These are phyloP conservation scores for Exophiala dermatitidis DNA, from an alignment of 2,329 filamentous ascomycete genomes.

Conservation along the genomic window DNA sequence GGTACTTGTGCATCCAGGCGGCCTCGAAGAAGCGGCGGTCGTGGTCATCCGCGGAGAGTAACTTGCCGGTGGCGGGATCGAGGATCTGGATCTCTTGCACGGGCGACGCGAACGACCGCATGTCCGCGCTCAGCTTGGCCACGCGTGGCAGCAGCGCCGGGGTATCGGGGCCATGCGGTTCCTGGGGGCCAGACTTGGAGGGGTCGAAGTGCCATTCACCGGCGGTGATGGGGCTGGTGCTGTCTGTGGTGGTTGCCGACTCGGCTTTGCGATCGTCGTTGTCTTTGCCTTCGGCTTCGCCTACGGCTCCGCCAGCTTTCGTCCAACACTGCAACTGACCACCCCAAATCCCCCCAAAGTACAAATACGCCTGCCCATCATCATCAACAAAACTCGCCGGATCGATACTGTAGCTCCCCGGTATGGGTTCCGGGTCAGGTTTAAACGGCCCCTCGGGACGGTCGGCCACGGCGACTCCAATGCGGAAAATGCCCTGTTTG, in stretches of 20 bases:
- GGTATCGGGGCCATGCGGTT: conserved; percentile 51
- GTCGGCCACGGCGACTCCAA: conserved; percentile 62
- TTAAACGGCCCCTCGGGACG: conserved; percentile 63
- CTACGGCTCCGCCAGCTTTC: not conserved
- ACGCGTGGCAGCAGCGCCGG: conserved; percentile 60
- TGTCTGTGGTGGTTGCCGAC: too few relatives aligned
- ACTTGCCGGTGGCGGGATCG: conserved; percentile 51
- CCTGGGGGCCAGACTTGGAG: conserved; percentile 50
- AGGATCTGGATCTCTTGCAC: conserved; percentile 59
- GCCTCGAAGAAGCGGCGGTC: conserved; percentile 73
- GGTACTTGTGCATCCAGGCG: conserved; percentile 69
- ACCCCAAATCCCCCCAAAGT: conserved; percentile 75
- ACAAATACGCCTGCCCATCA: conserved; percentile 58
- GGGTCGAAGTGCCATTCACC: conserved; percentile 45
- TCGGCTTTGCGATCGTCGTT: too few relatives aligned
- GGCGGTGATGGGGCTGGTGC: too few relatives aligned
- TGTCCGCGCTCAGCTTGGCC: conserved; percentile 56
- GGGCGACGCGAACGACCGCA: conserved; percentile 52
- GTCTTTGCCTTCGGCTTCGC: not conserved
- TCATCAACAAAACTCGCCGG: conserved; percentile 68
- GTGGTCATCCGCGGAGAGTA: conserved; percentile 60
- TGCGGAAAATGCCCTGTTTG: conserved; percentile 61
- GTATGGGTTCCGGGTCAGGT: conserved; percentile 57
- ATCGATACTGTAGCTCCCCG: conserved; percentile 68
- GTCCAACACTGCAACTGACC: conserved; percentile 71